Conservation (phyloP, 2,329 filamentous ascomycete genomes). For the Phialocephala sp. region DNA sequence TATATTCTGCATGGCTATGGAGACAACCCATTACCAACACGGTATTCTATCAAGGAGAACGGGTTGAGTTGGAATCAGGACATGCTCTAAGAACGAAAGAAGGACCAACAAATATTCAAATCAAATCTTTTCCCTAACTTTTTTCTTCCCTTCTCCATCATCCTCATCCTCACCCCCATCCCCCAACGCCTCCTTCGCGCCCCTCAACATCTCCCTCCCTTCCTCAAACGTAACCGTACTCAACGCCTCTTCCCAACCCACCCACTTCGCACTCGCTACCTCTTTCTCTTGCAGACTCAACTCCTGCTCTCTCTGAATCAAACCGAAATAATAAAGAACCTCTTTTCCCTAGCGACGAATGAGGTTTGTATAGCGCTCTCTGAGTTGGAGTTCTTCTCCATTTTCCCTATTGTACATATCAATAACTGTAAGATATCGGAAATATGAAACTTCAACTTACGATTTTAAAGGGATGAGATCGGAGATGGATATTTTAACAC, state of each 20-base stretch:
- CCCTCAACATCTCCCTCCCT: conserved; percentile 23
- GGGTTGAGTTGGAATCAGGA: background rate
- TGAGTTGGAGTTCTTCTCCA: conserved; percentile 6
- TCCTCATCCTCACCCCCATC: background rate
- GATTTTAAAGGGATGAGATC: background rate
- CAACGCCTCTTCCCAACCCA: conserved; percentile 26
- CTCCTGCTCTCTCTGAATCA: conserved; percentile 23
- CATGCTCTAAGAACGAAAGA: no score
- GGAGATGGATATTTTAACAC: conserved; percentile 2
- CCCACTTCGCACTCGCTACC: conserved; percentile 30
- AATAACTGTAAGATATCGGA: no score
- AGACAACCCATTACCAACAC: background rate
- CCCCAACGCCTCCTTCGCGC: conserved; percentile 13
- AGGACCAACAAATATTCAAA: no score
- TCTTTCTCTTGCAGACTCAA: conserved; percentile 31
- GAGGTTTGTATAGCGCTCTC: conserved; percentile 26
- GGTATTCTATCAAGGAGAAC: background rate
- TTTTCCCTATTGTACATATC: conserved; percentile 13
- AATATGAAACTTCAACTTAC: background rate
- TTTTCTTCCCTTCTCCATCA: background rate
- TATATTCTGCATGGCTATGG: conserved; percentile 16
- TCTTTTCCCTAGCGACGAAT: conserved; percentile 27
- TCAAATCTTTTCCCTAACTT: background rate
- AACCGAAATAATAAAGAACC: conserved; percentile 27
- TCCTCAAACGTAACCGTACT: conserved; percentile 25